phyloP scores from a whole-genome alignment of 257 asterid genomes.

The Cruciata laevipes region DNA sequence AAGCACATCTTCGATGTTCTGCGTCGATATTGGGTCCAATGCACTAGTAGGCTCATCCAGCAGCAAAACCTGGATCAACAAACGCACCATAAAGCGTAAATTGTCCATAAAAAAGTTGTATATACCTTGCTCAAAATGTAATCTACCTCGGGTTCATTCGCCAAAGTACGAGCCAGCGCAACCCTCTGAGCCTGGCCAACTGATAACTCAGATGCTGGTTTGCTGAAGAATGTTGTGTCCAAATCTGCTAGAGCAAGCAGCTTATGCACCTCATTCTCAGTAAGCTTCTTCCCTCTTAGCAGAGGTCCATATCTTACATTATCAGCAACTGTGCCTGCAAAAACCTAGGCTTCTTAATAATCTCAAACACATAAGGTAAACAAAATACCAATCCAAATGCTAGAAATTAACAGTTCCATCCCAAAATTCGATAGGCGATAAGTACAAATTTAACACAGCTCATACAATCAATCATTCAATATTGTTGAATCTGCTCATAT shows the following conservation, averaged over 20 bases:
- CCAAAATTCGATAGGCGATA: neutral
- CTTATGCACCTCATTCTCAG: constrained; percentile 51
- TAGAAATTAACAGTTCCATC: neutral
- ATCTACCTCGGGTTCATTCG: constrained; percentile 69
- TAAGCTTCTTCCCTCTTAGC: constrained; percentile 46
- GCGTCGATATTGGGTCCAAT: constrained; percentile 74
- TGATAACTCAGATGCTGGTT: constrained; percentile 59
- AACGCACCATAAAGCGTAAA: constrained; percentile 1
- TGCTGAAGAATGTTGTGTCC: constrained; percentile 57
- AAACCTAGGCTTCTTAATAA: neutral
- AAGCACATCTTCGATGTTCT: constrained; percentile 62
- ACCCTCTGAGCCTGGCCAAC: constrained; percentile 92
- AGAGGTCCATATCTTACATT: constrained; percentile 77
- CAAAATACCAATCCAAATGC: neutral
- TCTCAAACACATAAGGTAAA: neutral
- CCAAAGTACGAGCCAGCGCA: constrained; percentile 78
- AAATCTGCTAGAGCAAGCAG: constrained; percentile 67
- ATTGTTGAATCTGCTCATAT: neutral
- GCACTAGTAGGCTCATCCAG: constrained; percentile 89
- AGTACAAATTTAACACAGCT: neutral
- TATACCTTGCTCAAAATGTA: neutral
- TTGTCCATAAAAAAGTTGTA: neutral
- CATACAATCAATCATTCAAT: neutral
- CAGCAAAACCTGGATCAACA: constrained; percentile 45
- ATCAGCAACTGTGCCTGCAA: constrained; percentile 67